Conservation (phyloP, 2,329 filamentous ascomycete genomes). For the Fusarium sp. region DNA sequence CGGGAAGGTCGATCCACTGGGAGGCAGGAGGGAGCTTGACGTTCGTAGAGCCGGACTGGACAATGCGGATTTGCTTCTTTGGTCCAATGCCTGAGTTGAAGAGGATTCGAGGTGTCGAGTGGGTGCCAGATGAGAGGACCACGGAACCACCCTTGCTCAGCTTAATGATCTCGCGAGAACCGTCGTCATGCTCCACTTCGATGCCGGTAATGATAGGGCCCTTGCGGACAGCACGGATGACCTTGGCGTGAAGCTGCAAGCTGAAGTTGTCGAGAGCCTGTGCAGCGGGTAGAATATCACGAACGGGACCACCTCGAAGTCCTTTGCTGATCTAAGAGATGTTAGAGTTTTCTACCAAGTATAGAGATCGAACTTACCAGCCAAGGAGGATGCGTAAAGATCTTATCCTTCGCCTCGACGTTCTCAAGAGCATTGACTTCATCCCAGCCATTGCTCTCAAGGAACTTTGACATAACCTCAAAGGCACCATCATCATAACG, state of each 20-base stretch:
- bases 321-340: slow-evolving; percentile 66
- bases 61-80: slow-evolving; percentile 64
- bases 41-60: slow-evolving; percentile 56
- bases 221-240: slow-evolving; percentile 71
- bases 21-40: slow-evolving; percentile 58
- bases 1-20: slow-evolving; percentile 68
- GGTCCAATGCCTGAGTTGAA: slow-evolving; percentile 70
- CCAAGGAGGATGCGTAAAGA: slow-evolving; percentile 72
- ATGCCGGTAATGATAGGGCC: slow-evolving; percentile 71
- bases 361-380: slow-evolving; percentile 44
- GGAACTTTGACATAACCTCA: slow-evolving; percentile 67
- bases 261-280: slow-evolving; percentile 69
- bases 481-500: slow-evolving; percentile 74
- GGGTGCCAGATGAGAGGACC: slow-evolving; percentile 72
- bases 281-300: slow-evolving; percentile 73
- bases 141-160: slow-evolving; percentile 70
- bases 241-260: slow-evolving; percentile 70
- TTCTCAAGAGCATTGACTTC: slow-evolving; percentile 68
- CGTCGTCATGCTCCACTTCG: slow-evolving; percentile 66
- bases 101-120: slow-evolving; percentile 74
- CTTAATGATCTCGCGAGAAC: slow-evolving; percentile 66
- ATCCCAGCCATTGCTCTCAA: slow-evolving; percentile 69
- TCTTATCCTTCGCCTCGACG: slow-evolving; percentile 70
- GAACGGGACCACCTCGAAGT: slow-evolving; percentile 74
- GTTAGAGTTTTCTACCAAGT: not conserved